A percentile compares a stretch with the other conserved stretches of the same genome.
These are phyloP conservation scores for Raddia distichophylla DNA, from an alignment of 176 grass and related monocot species.

Conservation along the genomic window DNA sequence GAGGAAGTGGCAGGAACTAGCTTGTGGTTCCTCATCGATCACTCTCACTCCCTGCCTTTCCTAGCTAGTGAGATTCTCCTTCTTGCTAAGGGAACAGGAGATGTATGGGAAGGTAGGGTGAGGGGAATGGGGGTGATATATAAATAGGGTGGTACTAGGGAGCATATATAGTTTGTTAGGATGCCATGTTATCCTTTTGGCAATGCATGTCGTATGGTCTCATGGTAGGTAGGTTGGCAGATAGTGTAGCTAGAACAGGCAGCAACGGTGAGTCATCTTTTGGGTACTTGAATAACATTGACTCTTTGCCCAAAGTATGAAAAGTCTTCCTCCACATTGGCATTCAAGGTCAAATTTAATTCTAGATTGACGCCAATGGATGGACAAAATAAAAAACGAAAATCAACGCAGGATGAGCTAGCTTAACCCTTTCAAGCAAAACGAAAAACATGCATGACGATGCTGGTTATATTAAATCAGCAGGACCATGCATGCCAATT, in stretches of 20 bases:
- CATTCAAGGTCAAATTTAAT: slow-evolving; percentile 21
- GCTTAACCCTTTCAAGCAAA: background rate
- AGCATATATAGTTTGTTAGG: slow-evolving; percentile 58
- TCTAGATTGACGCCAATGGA: slow-evolving; percentile 22
- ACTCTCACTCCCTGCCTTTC: slow-evolving; percentile 15
- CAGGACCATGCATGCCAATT: too few species aligned
- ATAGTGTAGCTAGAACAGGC: slow-evolving; percentile 58
- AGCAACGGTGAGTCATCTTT: slow-evolving; percentile 74
- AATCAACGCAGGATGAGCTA: too few species aligned
- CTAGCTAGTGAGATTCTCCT: slow-evolving; percentile 46
- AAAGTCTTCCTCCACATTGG: slow-evolving; percentile 22
- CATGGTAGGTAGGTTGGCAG: slow-evolving; percentile 45
- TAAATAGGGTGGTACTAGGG: slow-evolving; percentile 62
- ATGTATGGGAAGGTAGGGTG: slow-evolving; percentile 31
- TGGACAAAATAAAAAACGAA: background rate
- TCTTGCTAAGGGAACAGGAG: slow-evolving; percentile 42
- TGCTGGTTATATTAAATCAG: background rate
- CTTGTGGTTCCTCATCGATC: slow-evolving; percentile 68
- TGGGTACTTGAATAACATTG: slow-evolving; percentile 80
- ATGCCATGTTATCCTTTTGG: slow-evolving; percentile 58
- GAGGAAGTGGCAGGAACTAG: slow-evolving; percentile 62
- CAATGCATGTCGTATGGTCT: slow-evolving; percentile 51
- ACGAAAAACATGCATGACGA: background rate
- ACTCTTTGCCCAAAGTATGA: slow-evolving; percentile 45
- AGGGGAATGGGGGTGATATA: slow-evolving; percentile 37